Percentiles rank a stretch among this genome's conserved stretches.
Conservation (phyloP, 331 rosid species). For the Rhamnella rubrinervis region DNA sequence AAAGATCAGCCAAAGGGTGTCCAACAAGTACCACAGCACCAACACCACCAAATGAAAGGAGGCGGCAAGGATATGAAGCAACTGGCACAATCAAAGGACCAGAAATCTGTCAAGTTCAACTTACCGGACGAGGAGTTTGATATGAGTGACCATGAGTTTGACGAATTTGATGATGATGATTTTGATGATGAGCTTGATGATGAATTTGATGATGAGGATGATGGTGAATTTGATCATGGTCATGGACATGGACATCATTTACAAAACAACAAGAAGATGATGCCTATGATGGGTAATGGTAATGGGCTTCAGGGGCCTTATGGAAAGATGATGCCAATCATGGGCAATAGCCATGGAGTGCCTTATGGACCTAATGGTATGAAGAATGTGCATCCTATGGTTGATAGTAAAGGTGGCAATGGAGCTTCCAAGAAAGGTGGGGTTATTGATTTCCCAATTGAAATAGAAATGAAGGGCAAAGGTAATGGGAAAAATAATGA, state of each 20-base stretch:
- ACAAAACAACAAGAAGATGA: constrained; percentile 9
- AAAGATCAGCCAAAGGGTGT: constrained; percentile 43
- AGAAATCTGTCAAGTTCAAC: constrained; percentile 76
- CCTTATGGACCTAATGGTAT: constrained; percentile 40
- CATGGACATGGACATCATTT: constrained; percentile 49
- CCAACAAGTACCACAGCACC: constrained; percentile 27
- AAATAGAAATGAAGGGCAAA: constrained; percentile 32
- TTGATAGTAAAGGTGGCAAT: constrained; percentile 48
- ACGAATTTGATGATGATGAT: constrained; percentile 55
- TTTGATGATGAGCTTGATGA: constrained; percentile 49
- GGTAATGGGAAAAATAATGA: constrained; percentile 29
- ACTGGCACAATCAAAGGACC: constrained; percentile 30
- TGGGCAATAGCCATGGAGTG: constrained; percentile 21
- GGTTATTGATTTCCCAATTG: constrained; percentile 35
- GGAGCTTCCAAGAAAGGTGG: constrained; percentile 53
- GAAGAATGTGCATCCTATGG: constrained; percentile 50
- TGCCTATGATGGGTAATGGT: constrained; percentile 19
- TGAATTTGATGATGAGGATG: constrained; percentile 45
- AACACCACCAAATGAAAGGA: constrained; percentile 50
- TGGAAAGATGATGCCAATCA: constrained; percentile 9
- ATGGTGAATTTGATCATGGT: constrained; percentile 36
- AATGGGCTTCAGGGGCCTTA: constrained; percentile 1
- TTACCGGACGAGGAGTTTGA: constrained; percentile 53
- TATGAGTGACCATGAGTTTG: constrained; percentile 39
- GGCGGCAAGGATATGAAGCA: constrained; percentile 28